Evolutionary conservation across 345 rosid genomes (phyloP).

Genomic region (Ceriops tagal): DNA sequence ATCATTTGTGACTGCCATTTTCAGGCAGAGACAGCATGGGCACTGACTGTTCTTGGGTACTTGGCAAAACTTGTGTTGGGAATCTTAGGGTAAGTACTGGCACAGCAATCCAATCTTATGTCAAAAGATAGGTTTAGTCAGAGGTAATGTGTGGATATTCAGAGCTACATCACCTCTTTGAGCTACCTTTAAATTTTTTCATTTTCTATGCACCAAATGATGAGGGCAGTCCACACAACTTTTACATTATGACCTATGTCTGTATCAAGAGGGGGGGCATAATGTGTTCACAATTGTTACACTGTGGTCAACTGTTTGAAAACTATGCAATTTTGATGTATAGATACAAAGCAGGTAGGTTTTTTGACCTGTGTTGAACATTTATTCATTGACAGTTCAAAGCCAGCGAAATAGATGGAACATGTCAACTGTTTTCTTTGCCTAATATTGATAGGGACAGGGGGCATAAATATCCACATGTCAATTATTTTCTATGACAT

Average conservation of each 20-base stretch:
- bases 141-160: not conserved
- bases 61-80: constrained; percentile 91
- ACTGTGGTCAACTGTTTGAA: too few relatives aligned
- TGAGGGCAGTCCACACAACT: not conserved
- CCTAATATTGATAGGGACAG: too few relatives aligned
- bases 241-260: not conserved
- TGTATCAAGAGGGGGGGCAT: too few relatives aligned
- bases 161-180: not conserved
- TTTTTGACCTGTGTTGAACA: too few relatives aligned
- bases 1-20: constrained; percentile 11
- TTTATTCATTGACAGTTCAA: too few relatives aligned
- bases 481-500: not conserved
- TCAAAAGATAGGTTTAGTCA: not conserved
- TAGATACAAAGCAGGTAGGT: too few relatives aligned
- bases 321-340: too few relatives aligned
- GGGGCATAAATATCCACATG: too few relatives aligned
- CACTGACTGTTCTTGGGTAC: constrained; percentile 95
- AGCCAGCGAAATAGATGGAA: too few relatives aligned
- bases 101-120: not conserved
- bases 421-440: too few relatives aligned
- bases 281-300: too few relatives aligned
- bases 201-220: not conserved
- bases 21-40: constrained; percentile 99
- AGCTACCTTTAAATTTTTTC: not conserved
- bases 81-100: constrained; percentile 70